Conservation (phyloP, 83 land plant genomes). For the Larix sibirica region DNA sequence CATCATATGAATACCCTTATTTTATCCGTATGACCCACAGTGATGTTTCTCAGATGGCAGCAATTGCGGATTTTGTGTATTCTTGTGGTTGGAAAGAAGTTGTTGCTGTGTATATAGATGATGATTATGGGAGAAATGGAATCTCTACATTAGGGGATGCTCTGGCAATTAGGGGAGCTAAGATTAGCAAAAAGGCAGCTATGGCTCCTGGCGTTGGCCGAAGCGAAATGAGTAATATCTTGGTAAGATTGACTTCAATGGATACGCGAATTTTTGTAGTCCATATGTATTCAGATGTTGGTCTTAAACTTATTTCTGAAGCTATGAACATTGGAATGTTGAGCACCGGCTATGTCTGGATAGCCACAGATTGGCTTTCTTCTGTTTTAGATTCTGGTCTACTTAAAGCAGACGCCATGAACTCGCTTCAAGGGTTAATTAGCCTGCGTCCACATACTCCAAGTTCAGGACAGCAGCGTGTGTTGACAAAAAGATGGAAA, state of each 20-base stretch:
- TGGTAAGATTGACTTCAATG: conserved; percentile 61
- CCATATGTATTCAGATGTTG: conserved; percentile 79
- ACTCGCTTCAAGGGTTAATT: conserved; percentile 72
- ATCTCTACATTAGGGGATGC: conserved; percentile 81
- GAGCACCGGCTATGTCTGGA: conserved; percentile 88
- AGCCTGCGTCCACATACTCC: conserved; percentile 72
- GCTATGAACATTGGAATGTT: conserved; percentile 84
- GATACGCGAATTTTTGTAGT: conserved; percentile 91
- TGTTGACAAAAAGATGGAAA: conserved; percentile 55
- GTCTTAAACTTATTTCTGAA: conserved; percentile 51
- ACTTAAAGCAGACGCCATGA: conserved; percentile 25
- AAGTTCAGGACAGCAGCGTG: conserved; percentile 44
- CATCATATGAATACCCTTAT: conserved; percentile 58
- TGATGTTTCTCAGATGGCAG: conserved; percentile 75
- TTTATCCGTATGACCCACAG: conserved; percentile 69
- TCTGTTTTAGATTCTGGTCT: conserved; percentile 46
- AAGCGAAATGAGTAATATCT: conserved; percentile 39
- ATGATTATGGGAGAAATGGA: conserved; percentile 91
- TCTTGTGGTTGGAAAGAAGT: conserved; percentile 65
- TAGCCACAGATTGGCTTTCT: conserved; percentile 79
- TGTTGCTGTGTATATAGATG: conserved; percentile 74
- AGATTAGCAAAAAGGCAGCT: conserved; percentile 70
- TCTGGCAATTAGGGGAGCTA: conserved; percentile 57
- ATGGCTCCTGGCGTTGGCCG: conserved; percentile 46
- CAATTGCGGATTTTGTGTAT: conserved; percentile 62